A percentile compares a stretch with the other conserved stretches of the same genome.
phyloP scores from a whole-genome alignment of 345 rosid genomes.

The Citrus inodora region DNA sequence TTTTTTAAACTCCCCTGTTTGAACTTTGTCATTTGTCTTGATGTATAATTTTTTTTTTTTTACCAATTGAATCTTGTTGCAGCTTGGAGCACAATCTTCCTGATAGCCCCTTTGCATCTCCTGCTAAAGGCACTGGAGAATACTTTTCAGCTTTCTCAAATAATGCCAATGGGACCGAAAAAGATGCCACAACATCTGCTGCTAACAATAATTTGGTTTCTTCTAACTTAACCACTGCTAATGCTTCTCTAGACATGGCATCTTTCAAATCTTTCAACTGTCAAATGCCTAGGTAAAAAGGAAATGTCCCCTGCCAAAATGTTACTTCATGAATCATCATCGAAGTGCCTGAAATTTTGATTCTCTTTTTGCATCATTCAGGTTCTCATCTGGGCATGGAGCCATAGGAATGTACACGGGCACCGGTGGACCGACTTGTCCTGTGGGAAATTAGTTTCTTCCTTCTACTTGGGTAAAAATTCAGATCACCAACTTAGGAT shows the following conservation, averaged over 20 bases:
- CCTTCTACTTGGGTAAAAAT: constrained; percentile 29
- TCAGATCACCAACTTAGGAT: constrained; percentile 16
- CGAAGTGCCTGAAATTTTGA: not conserved
- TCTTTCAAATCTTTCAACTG: constrained; percentile 69
- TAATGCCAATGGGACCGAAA: constrained; percentile 29
- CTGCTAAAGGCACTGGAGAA: constrained; percentile 30
- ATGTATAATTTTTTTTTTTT: not conserved
- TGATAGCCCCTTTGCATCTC: constrained; percentile 71
- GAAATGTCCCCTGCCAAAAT: not conserved
- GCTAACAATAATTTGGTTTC: constrained; percentile 37
- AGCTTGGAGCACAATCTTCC: constrained; percentile 73
- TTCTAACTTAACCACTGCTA: constrained; percentile 30
- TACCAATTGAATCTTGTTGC: constrained; percentile 3
- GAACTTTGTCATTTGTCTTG: not conserved
- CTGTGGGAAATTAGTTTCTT: constrained; percentile 70
- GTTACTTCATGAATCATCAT: not conserved
- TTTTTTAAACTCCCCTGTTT: not conserved
- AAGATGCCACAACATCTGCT: constrained; percentile 37
- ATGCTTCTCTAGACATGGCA: constrained; percentile 47
- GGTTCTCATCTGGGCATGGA: constrained; percentile 66
- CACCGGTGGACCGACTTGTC: constrained; percentile 79
- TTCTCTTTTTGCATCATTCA: constrained; percentile 1
- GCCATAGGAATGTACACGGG: constrained; percentile 62
- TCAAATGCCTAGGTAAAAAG: constrained; percentile 66
- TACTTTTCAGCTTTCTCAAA: constrained; percentile 32